These are phyloP conservation scores for Quercus wislizeni DNA, from an alignment of 306 rosid species.

Conservation along the genomic window DNA sequence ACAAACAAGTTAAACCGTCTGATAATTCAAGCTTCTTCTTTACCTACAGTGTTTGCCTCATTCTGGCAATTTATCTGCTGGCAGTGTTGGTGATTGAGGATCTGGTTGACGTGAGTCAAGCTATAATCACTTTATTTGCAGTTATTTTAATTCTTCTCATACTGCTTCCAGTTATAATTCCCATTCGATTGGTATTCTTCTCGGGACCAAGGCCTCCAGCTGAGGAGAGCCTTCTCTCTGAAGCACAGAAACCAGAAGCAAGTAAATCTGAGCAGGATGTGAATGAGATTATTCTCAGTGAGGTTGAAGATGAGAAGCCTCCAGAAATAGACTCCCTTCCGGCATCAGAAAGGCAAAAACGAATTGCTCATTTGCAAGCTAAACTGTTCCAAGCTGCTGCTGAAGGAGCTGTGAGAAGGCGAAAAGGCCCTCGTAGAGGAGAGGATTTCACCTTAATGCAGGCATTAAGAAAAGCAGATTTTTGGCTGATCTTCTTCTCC, in stretches of 20 bases:
- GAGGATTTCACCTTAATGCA: slow-evolving; percentile 68
- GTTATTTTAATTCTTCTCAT: slow-evolving; percentile 40
- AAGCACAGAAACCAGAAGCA: slow-evolving; percentile 22
- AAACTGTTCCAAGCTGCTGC: slow-evolving; percentile 57
- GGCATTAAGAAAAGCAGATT: slow-evolving; percentile 70
- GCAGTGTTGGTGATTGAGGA: slow-evolving; percentile 65
- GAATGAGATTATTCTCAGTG: slow-evolving; percentile 35
- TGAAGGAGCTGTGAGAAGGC: slow-evolving; percentile 47
- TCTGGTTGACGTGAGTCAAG: slow-evolving; percentile 34
- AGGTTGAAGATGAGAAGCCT: slow-evolving; percentile 50
- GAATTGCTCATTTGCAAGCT: slow-evolving; percentile 53
- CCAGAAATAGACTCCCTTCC: slow-evolving; percentile 51
- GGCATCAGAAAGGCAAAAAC: slow-evolving; percentile 50
- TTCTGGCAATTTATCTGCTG: slow-evolving; percentile 59
- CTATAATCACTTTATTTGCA: slow-evolving; percentile 29
- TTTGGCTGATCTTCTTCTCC: slow-evolving; percentile 70
- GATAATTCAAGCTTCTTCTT: slow-evolving; percentile 58
- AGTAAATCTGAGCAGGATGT: slow-evolving; percentile 12
- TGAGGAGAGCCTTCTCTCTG: slow-evolving; percentile 49
- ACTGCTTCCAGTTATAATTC: slow-evolving; percentile 53
- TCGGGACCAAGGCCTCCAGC: slow-evolving; percentile 26
- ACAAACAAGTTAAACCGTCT: slow-evolving; percentile 45
- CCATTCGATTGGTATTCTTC: slow-evolving; percentile 54
- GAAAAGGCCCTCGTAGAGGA: slow-evolving; percentile 78
- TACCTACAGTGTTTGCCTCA: slow-evolving; percentile 56